Evolutionary conservation across 495 filamentous ascomycete species (phyloP).

Genomic region (Poronia punctata): DNA sequence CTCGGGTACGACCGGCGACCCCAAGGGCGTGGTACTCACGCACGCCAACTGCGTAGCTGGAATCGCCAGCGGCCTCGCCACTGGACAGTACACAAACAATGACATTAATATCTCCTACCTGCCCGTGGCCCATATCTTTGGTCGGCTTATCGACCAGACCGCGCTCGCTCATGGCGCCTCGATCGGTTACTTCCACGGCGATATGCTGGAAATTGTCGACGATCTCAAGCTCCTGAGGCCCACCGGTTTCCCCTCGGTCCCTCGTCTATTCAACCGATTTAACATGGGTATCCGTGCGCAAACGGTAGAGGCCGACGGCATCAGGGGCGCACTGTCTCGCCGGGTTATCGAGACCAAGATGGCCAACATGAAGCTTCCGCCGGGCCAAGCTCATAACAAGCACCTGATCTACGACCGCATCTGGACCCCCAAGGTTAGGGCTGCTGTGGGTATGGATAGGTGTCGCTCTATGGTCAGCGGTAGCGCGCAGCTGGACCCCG

Average conservation of each 20-base stretch:
- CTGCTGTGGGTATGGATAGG: constrained; percentile 72
- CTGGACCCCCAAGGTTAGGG: constrained; percentile 83
- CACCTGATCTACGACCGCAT: constrained; percentile 88
- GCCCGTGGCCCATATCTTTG: constrained; percentile 90
- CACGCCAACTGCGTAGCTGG: constrained; percentile 77
- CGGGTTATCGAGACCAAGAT: constrained; percentile 74
- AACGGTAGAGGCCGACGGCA: constrained; percentile 69
- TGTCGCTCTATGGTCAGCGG: constrained; percentile 73
- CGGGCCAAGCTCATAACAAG: constrained; percentile 65
- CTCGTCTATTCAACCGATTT: constrained; percentile 89
- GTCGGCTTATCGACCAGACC: constrained; percentile 72
- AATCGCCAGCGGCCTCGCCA: constrained; percentile 48
- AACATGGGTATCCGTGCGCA: constrained; percentile 68
- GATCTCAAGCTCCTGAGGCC: constrained; percentile 84
- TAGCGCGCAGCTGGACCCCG: constrained; percentile 83
- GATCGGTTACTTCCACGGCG: constrained; percentile 94
- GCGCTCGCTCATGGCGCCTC: constrained; percentile 63
- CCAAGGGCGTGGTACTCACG: constrained; percentile 86
- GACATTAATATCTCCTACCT: constrained; percentile 80
- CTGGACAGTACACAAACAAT: constrained; percentile 39
- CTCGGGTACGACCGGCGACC: constrained; percentile 88
- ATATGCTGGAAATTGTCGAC: constrained; percentile 79
- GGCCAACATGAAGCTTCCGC: constrained; percentile 63
- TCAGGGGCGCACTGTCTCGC: constrained; percentile 76
- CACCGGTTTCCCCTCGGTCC: constrained; percentile 80